Base-by-base conservation (phyloP, 2,329 filamentous ascomycete genomes). In the Madurella mycetomatis region DNA sequence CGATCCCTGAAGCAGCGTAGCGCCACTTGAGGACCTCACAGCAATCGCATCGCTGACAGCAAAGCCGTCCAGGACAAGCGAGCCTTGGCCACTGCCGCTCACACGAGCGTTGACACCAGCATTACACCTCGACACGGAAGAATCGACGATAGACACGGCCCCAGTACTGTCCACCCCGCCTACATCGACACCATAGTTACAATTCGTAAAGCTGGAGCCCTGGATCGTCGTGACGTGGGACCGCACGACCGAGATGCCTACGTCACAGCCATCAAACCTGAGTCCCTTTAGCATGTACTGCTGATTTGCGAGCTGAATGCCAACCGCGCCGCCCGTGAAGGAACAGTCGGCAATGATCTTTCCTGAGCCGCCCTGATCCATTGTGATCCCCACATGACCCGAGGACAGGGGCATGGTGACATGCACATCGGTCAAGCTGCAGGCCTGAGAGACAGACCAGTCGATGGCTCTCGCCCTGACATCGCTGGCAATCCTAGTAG, bases 241-340 rank as follows among this genome's bases (percentile, higher is more conserved):
- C 32, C 56, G 49, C 52, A 60, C 54, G 5, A 69, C 51, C 19
- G 60, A 64, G 31, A 70, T 61, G 17, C 67, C 68, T n/a, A 65
- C 63, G 13, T 59, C 60, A 41, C 60, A 67, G n/a, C 65, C 65
- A 47, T 65, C 65, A 53, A 70, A 70, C 5, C 47, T 58, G 17
- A 69, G 53, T 43, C 58, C 60, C 54, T 71, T 72, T 51, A 71
- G 65, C 17, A 68, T 60, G 46, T 69, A 71, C 57, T 70, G 68
- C 61, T 71, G 67, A 50, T 66, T 67, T 2, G 60, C 63, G 19
- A 68, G 57, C 31, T 59, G 55, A 25, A 71, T 61, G 4, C 67
- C 70, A 16, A 69, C 60, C 17, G 60, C 59, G 11, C 68, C 69
- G 32, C 65, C 69, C n/a, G 62, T 63, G 58, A 70, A 68, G 11